These are phyloP conservation scores for Funneliformis caledonium DNA, from an alignment of 371 early-diverging fungal species.

Conservation along the genomic window DNA sequence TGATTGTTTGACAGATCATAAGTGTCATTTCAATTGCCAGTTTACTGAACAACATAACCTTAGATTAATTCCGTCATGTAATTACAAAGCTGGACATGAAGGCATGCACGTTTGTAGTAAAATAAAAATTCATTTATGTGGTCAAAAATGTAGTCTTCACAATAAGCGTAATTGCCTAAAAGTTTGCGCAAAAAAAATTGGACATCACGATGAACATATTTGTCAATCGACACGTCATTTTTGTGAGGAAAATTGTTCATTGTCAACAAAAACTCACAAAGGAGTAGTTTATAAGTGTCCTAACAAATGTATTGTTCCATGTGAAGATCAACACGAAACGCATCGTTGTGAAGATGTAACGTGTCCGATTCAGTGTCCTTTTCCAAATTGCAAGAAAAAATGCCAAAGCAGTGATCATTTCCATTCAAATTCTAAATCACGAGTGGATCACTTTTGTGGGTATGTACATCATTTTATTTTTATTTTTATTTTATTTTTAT, in stretches of 20 bases:
- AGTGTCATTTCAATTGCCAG: conserved; percentile 41
- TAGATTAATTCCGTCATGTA: conserved; percentile 33
- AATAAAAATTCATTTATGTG: conserved; percentile 4
- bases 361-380: conserved; percentile 35
- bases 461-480: neutral
- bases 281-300: conserved; percentile 20
- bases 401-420: conserved; percentile 43
- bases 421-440: conserved; percentile 24
- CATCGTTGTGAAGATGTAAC: conserved; percentile 33
- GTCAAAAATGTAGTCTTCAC: neutral
- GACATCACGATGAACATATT: conserved; percentile 33
- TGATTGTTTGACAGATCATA: conserved; percentile 45
- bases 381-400: conserved; percentile 1
- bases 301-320: conserved; percentile 26
- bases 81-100: conserved; percentile 32
- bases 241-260: conserved; percentile 43
- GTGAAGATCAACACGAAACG: conserved; percentile 10
- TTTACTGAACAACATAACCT: conserved; percentile 37
- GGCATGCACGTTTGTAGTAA: conserved; percentile 26
- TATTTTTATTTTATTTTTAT: neutral
- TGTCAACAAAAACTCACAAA: neutral
- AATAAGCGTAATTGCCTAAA: conserved; percentile 12
- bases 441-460: conserved; percentile 44
- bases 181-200: conserved; percentile 32
- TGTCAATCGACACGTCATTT: conserved; percentile 40